phyloP scores from a whole-genome alignment of 2,329 filamentous ascomycete genomes.

The Grosmannia serpens region DNA sequence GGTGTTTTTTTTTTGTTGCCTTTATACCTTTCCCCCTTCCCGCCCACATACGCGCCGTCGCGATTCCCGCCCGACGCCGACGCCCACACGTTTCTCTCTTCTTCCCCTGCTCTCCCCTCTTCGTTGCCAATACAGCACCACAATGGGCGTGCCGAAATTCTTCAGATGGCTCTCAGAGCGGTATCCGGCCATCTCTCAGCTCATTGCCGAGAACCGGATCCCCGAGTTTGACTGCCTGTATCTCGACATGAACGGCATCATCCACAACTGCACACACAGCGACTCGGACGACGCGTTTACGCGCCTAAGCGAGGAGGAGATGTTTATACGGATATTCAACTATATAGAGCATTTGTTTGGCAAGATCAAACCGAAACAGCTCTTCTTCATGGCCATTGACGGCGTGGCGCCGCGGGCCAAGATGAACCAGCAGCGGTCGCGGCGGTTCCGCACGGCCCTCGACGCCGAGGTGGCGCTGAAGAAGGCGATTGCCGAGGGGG shows the following conservation, averaged over 20 bases:
- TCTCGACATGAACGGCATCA: slow-evolving; percentile 98
- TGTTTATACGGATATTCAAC: slow-evolving; percentile 99
- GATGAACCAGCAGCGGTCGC: slow-evolving; percentile 98
- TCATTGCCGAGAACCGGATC: slow-evolving; percentile 97
- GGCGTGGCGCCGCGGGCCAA: slow-evolving; percentile 95
- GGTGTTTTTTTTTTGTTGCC: not conserved
- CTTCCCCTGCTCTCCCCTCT: not conserved
- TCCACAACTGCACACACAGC: slow-evolving; percentile 98
- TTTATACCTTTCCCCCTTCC: not conserved
- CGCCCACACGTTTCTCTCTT: not conserved
- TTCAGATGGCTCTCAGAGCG: slow-evolving; percentile 99
- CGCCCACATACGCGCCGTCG: not conserved
- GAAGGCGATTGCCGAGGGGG: slow-evolving; percentile 79
- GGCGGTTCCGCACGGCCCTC: slow-evolving; percentile 86
- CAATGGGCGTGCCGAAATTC: slow-evolving; percentile 63
- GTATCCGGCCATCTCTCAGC: slow-evolving; percentile 94
- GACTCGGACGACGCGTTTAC: slow-evolving; percentile 87
- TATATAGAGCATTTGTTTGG: slow-evolving; percentile 98
- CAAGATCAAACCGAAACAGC: slow-evolving; percentile 95
- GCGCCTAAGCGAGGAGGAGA: slow-evolving; percentile 91
- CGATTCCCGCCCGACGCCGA: not conserved
- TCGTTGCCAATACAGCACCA: not conserved
- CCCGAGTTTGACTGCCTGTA: slow-evolving; percentile 98
- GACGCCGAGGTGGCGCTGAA: slow-evolving; percentile 84
- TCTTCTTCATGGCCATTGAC: slow-evolving; percentile 99